Conservation (phyloP, 345 rosid species). For the Crucihimalaya himalaica region DNA sequence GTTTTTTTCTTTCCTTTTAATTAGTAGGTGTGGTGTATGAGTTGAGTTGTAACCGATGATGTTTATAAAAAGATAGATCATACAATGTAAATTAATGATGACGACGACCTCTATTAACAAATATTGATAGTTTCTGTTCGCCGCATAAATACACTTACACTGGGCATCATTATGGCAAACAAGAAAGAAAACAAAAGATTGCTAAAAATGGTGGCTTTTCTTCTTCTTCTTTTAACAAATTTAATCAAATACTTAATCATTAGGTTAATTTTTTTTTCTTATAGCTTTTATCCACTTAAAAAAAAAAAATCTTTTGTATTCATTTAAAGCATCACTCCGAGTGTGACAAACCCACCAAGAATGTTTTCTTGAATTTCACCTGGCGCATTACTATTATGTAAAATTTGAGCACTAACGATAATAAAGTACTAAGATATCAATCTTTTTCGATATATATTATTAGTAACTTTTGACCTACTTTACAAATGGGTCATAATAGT, state of each 20-base stretch:
- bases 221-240: not conserved
- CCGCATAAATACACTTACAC: slow-evolving; percentile 39
- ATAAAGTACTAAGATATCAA: not conserved
- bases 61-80: not conserved
- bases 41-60: not conserved
- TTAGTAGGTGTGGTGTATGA: not conserved
- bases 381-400: slow-evolving; percentile 32
- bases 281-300: slow-evolving; percentile 7
- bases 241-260: slow-evolving; percentile 28
- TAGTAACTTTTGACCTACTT: slow-evolving; percentile 24
- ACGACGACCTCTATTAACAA: slow-evolving; percentile 1
- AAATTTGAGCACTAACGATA: slow-evolving; percentile 19
- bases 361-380: slow-evolving; percentile 28
- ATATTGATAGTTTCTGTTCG: slow-evolving; percentile 14
- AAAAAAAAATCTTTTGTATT: not conserved
- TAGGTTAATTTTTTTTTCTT: slow-evolving; percentile 8
- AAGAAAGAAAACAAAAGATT: slow-evolving; percentile 20
- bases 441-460: not conserved
- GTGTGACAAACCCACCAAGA: slow-evolving; percentile 31
- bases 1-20: not conserved
- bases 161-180: slow-evolving; percentile 23
- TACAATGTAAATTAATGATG: not conserved
- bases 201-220: slow-evolving; percentile 25
- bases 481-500: not conserved
- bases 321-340: slow-evolving; percentile 21